Base-by-base conservation (phyloP, 768 basidiomycete species). In the Sporobolomyces phaffii region DNA sequence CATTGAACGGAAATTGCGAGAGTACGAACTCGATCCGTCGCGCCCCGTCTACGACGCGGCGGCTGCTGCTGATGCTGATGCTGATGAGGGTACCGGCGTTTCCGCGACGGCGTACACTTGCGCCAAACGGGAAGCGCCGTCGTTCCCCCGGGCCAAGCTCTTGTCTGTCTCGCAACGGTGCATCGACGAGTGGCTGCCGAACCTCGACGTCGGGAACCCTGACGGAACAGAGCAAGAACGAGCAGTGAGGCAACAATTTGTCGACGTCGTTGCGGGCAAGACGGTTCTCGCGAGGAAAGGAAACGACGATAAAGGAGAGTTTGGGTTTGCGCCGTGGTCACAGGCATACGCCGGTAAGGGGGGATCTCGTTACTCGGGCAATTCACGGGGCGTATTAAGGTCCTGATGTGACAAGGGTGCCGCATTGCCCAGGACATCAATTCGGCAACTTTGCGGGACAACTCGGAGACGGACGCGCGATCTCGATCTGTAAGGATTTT, bases 401-500 rank as follows among this genome's bases (percentile, higher is more conserved):
- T n/a, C n/a, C n/a, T n/a, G n/a, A n/a, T n/a, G n/a, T n/a, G n/a
- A n/a, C n/a, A n/a, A n/a, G n/a, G n/a, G n/a, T n/a, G n/a, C n/a
- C n/a, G n/a, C n/a, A n/a, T n/a, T n/a, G n/a, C n/a, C n/a, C n/a
- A n/a, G n/a, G n/a, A n/a, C 89, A 91, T 75, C 90, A 91, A 73
- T 92, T 91, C 73, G 90, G 91, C 0, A 78, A 75, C 4, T 97
- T 88, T 86, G 93, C 96, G 1, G 91, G 92, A 29, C 96, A 97
- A 76, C 82, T 99, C 6, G 96, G 96, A 17, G 94, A 98, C 74
- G 96, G 96, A 0, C 83, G 96, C 22, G 94, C 96, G 1, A 89
- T 91, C n/a, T 89, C 89, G 13, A 84, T 99, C 56, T 78, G 85
- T 85, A 72, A 69, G n/a, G n/a, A n/a, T n/a, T n/a, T n/a, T n/a